Evolutionary conservation across 2,329 filamentous ascomycete species (phyloP), one percentile per base, ranked within the genome.

Genomic region (Pyrenochaeta sp.): DNA sequence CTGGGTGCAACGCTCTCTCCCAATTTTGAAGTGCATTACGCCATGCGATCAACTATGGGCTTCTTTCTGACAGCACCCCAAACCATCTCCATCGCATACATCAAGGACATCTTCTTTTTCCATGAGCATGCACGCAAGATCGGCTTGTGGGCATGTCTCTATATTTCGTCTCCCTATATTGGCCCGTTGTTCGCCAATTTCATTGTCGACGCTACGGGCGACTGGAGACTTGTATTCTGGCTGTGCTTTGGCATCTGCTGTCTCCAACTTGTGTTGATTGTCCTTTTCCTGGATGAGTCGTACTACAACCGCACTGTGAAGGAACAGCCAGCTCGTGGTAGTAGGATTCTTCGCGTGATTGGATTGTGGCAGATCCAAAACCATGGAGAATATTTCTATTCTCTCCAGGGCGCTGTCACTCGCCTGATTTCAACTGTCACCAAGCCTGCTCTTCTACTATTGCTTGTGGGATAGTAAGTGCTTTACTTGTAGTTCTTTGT

Each of bases 21-120:
- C 1, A 54, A 49, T 23, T 73, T 64, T 39, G 50, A 39, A 17
- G n/a, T 47, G 7, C 69, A 62, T 45, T 67, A 64, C 14, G 66
- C 68, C 15, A 65, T 62, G 41, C 60, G 69, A 35, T 60, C 66
- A 7, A 43, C 69, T 3, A 66, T 66, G 29, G 68, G 65, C 9
- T 66, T 69, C 29, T 67, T 70, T 43, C 53, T 58, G 18, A 68
- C 69, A 1, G 59, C 63, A 1, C 58, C 66, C 1, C 69, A 72
- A 40, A 48, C 42, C 12, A 47, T 46, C 11, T 20, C 35, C 2
- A 31, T 73, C 14, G 61, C 54, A 15, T 66, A 66, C 17, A 61
- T 73, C n/a, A 63, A 69, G 31, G 69, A 73, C 43, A 60, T 72
- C 55, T 72, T 71, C 56, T 72, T 68, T 61, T 68, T 72, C 51